phyloP scores from a whole-genome alignment of 2,329 filamentous ascomycete species.

The Scedosporium boydii region DNA sequence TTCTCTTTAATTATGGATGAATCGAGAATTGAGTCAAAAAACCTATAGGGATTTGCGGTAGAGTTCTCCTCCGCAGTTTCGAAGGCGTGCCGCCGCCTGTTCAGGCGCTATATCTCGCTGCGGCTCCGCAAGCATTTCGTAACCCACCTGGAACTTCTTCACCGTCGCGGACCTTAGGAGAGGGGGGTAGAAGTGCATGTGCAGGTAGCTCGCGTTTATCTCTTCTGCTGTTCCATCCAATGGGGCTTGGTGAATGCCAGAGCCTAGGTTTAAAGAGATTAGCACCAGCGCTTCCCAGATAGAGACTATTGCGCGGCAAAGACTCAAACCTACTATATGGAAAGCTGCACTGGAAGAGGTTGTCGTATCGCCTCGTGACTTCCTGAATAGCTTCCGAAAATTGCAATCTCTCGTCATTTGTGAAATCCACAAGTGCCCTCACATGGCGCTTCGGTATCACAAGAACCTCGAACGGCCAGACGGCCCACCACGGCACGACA shows the following conservation, averaged over 20 bases:
- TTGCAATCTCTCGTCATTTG: conserved; percentile 55
- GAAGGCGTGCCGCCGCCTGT: conserved; percentile 73
- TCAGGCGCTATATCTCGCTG: conserved; percentile 97
- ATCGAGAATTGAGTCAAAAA: conserved; percentile 20
- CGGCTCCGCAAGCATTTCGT: conserved; percentile 95
- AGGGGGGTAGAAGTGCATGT: conserved; percentile 97
- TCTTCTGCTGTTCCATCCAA: conserved; percentile 74
- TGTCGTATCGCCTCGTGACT: conserved; percentile 86
- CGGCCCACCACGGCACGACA: conserved; percentile 94
- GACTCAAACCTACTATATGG: conserved; percentile 63
- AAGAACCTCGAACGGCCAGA: conserved; percentile 96
- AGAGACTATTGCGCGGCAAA: background rate
- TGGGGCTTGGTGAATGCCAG: conserved; percentile 92
- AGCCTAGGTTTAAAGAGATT: conserved; percentile 41
- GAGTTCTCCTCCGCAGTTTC: conserved; percentile 68
- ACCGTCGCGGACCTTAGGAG: conserved; percentile 87
- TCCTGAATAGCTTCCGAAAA: conserved; percentile 82
- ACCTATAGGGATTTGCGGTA: conserved; percentile 57
- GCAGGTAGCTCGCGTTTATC: conserved; percentile 79
- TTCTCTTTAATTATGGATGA: background rate
- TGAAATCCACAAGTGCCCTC: conserved; percentile 74
- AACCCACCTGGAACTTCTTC: conserved; percentile 91
- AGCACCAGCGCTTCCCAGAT: conserved; percentile 7
- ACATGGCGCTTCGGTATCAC: conserved; percentile 78
- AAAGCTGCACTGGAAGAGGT: conserved; percentile 92